Base-by-base conservation (phyloP, 2,329 filamentous ascomycete species). In the Arthroderma sp. region DNA sequence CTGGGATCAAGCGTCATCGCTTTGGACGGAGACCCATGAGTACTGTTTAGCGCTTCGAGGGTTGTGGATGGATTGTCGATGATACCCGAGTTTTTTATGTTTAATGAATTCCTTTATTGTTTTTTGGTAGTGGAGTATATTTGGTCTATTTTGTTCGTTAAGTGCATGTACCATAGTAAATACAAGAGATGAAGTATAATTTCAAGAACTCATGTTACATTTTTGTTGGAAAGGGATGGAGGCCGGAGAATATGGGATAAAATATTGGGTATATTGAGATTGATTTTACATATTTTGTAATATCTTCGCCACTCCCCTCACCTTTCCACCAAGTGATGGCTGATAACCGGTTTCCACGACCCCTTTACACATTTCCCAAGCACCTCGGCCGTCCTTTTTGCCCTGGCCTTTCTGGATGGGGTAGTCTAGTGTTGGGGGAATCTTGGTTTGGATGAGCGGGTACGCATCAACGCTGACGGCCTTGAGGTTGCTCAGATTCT, bases 401-500 rank as follows among this genome's bases (percentile, higher is more conserved):
- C 68, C 66, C 39, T 71, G 68, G 48, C 80, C 78, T 57, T 78
- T 75, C 3, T 66, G 60, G 10, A 98, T 78, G 1, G 91, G 89
- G 62, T 96, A 94, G 57, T 82, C 80, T 53, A 94, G 75, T 4
- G 82, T 77, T 1, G 73, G 72, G 2, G 91, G 91, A 47, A 98
- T 95, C 4, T 73, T 70, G 5, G 91, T 98, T 51, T 80, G 72
- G 49, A 77, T 59, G 29, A 70, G 28, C 0, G 72, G 69, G 57
- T 70, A 77, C 60, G 48, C 83, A 68, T 98, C 91, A 50, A 79
- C 72, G 58, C 87, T 94, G 30, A 98, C 70, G 46, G 82, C 79
- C 70, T 98, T 98, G 51, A 80, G 63, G 64, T 96, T 95, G 63
- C 86, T 94, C 44, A 98, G 60, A 3, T 80, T 81, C 32, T 86